Base-by-base conservation (phyloP, 179 eudicot genomes). In the Carnegiea gigantea region DNA sequence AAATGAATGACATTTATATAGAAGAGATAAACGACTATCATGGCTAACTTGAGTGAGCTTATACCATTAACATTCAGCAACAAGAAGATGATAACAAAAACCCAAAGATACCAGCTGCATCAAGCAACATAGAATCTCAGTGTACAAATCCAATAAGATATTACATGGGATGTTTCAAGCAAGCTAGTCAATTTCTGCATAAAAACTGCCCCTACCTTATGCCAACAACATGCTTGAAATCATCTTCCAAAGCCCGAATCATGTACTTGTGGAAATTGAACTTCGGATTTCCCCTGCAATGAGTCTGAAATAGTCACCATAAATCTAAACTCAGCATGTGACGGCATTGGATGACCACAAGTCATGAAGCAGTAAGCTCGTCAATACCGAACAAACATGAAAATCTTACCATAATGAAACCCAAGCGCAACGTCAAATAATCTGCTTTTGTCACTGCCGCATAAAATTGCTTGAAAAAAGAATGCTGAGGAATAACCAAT, bases 101-200 rank as follows among this genome's bases (percentile, higher is more conserved):
- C n/a, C 99, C 99, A 95, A 85, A 92, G 90, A 86, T 94, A 94
- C 99, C 99, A 95, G 86, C 99, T 95, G 95, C 93, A 92, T n/a
- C 43, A 81, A 49, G 75, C 49, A 80, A 73, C 33, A 18, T n/a
- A 67, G 21, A 72, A n/a, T 36, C 5, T 84, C 38, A 84, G 80
- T 76, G 24, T 30, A 80, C 14, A 54, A 46, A 26, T 59, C 33
- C 57, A 18, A 4, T 24, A 79, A 70, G 76, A 46, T 28, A 60
- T 57, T 18, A n/a, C 53, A 26, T 24, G 1, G 20, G 23, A 38
- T 36, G 46, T 30, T 18, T 36, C 57, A 24, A 28, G n/a, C 38
- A 64, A 9, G 57, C 12, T 28, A 44, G 70, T 24, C 38, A 13
- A 44, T 40, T 10, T 68, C 53, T 76, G 48, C 65, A 77, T 72